Evolutionary conservation across 1,139 yeast genomes (phyloP).

Genomic region (Ogataea hybrid): DNA sequence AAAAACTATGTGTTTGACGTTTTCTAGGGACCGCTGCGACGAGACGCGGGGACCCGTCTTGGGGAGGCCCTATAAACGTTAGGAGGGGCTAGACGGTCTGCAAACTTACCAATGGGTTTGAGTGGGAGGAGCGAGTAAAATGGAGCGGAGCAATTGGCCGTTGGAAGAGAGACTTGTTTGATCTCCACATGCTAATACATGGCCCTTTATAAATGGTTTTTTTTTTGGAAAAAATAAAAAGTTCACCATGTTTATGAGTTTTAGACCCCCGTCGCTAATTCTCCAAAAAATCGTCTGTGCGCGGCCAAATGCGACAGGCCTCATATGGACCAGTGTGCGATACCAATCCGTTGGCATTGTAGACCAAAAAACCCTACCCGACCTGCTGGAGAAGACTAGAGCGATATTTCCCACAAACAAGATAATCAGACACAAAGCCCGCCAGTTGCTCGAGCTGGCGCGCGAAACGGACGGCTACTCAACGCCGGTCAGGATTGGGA

Average conservation of each 20-base stretch:
- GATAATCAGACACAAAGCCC: conserved; percentile 5
- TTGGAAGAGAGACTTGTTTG: not conserved
- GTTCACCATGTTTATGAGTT: not conserved
- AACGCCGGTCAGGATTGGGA: conserved; percentile 6
- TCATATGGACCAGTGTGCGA: not conserved
- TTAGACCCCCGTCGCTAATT: not conserved
- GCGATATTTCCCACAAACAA: conserved; percentile 7
- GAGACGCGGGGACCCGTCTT: conserved; percentile 49
- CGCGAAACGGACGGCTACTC: not conserved
- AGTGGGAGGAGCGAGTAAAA: conserved; percentile 32
- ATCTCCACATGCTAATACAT: not conserved
- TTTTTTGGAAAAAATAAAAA: not conserved
- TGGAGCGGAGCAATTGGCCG: not conserved
- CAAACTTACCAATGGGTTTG: conserved; percentile 50
- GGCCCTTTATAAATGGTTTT: not conserved
- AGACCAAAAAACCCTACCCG: not conserved
- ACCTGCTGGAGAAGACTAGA: conserved; percentile 4
- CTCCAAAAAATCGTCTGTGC: too few species aligned
- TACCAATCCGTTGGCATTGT: not conserved
- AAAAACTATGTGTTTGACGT: conserved; percentile 59
- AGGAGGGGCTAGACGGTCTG: not conserved
- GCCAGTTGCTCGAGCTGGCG: conserved; percentile 1
- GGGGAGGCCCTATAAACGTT: conserved; percentile 49
- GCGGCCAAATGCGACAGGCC: too few species aligned
- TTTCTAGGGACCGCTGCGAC: conserved; percentile 52